phyloP scores from a whole-genome alignment of 139 green algal species.

The Spirogloea muscicola region DNA sequence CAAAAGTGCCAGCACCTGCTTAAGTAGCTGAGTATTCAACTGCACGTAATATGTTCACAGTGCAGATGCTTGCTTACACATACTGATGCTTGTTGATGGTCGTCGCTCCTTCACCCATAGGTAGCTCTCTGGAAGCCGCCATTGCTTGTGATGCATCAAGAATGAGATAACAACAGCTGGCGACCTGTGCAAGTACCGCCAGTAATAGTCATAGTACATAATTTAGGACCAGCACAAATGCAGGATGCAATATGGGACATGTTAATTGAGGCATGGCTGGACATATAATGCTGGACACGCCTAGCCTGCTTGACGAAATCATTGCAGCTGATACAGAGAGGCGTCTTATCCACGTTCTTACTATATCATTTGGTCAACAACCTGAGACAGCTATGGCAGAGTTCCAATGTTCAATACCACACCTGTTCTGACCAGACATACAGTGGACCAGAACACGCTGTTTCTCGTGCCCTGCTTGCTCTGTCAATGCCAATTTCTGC shows the following conservation, averaged over 20 bases:
- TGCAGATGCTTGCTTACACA: constrained; percentile 8
- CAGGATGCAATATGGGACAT: too few species aligned
- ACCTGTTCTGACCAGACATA: constrained; percentile 44
- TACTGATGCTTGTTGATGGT: constrained; percentile 41
- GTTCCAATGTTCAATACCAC: neutral
- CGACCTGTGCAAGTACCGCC: constrained; percentile 48
- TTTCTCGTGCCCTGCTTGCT: constrained; percentile 2
- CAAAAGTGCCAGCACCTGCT: neutral
- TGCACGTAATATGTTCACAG: neutral
- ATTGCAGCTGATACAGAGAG: neutral
- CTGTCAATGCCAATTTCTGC: too few species aligned
- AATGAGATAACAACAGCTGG: constrained; percentile 66
- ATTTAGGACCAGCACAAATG: neutral
- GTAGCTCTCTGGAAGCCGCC: constrained; percentile 71
- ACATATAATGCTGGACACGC: constrained; percentile 2
- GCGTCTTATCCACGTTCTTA: neutral
- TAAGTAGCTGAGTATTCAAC: neutral
- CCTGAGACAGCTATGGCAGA: neutral
- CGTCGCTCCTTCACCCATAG: constrained; percentile 75
- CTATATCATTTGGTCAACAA: neutral
- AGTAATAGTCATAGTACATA: neutral
- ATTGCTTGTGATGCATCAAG: constrained; percentile 72
- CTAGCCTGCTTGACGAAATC: neutral
- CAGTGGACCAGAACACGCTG: constrained; percentile 43
- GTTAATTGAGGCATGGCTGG: too few species aligned